These are phyloP conservation scores for Bimuria novae-zelandiae DNA, from an alignment of 2,329 filamentous ascomycete genomes.

Conservation along the genomic window DNA sequence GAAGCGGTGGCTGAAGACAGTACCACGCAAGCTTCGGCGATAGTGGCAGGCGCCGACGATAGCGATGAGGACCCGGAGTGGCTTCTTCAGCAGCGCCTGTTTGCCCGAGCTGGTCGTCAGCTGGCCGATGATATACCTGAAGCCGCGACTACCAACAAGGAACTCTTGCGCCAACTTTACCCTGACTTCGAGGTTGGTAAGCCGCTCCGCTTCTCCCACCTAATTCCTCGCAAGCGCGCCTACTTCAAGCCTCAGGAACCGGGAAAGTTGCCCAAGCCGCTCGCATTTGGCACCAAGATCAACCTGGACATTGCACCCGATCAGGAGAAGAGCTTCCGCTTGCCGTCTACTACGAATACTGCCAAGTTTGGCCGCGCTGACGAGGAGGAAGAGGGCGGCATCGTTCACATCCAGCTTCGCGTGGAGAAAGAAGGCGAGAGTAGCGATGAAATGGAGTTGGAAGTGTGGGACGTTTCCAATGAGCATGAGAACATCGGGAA, in stretches of 20 bases:
- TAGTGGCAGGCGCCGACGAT: conserved; percentile 16
- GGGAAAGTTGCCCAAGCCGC: conserved; percentile 75
- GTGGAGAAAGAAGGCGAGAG: conserved; percentile 52
- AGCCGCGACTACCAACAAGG: conserved; percentile 72
- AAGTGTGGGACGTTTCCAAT: conserved; percentile 56
- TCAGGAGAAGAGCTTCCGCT: conserved; percentile 82
- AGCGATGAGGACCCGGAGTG: conserved; percentile 39
- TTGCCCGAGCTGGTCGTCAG: conserved; percentile 32
- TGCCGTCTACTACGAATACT: conserved; percentile 60
- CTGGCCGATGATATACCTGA: conserved; percentile 60
- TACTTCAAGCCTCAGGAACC: conserved; percentile 80
- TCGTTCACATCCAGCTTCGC: conserved; percentile 52
- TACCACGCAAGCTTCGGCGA: neutral
- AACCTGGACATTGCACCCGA: conserved; percentile 84
- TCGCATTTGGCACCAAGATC: conserved; percentile 80
- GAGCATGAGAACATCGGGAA: conserved; percentile 72
- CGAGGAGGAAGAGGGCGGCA: conserved; percentile 60
- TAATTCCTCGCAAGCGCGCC: conserved; percentile 81
- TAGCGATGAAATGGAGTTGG: conserved; percentile 52
- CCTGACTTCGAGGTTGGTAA: conserved; percentile 78
- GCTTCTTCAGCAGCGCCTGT: conserved; percentile 41
- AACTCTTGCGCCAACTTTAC: conserved; percentile 78
- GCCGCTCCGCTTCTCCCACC: conserved; percentile 77
- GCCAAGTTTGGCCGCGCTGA: conserved; percentile 54
- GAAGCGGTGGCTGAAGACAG: neutral